Evolutionary conservation across 805 yeast genomes (phyloP).

Genomic region (Cyberlindnera veronae): DNA sequence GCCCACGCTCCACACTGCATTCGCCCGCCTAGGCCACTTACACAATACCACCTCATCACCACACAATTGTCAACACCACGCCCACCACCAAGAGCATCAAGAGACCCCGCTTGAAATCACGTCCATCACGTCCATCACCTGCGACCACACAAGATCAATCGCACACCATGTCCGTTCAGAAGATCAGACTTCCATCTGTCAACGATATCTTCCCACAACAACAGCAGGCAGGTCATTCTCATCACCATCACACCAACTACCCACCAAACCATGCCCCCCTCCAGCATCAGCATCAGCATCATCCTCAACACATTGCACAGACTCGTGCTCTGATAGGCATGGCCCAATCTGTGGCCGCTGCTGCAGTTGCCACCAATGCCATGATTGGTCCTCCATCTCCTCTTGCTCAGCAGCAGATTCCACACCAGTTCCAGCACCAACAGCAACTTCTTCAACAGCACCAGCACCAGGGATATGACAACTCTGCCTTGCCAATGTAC

Average conservation of each 20-base stretch:
- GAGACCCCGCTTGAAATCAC: neutral
- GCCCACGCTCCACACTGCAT: too few species aligned
- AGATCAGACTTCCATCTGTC: slow-evolving; percentile 27
- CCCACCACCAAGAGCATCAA: too few species aligned
- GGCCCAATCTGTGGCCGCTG: neutral
- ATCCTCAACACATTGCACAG: too few species aligned
- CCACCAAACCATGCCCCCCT: slow-evolving; percentile 4
- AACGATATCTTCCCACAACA: slow-evolving; percentile 25
- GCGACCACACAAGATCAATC: neutral
- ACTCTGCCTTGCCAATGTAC: slow-evolving; percentile 5
- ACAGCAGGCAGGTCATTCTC: neutral
- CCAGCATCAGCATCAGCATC: slow-evolving; percentile 4
- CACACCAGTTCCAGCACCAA: slow-evolving; percentile 10
- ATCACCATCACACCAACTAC: slow-evolving; percentile 2
- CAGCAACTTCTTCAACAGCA: slow-evolving; percentile 6
- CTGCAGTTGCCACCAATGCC: too few species aligned
- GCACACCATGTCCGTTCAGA: slow-evolving; percentile 12
- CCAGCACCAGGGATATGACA: slow-evolving; percentile 6
- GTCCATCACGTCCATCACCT: too few species aligned
- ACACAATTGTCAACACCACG: neutral
- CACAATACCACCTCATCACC: neutral
- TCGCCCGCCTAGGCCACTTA: neutral
- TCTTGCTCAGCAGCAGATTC: neutral
- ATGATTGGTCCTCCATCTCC: slow-evolving; percentile 3
- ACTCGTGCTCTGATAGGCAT: too few species aligned